Conservation (phyloP, 768 basidiomycete genomes). For the Suillus sp. region DNA sequence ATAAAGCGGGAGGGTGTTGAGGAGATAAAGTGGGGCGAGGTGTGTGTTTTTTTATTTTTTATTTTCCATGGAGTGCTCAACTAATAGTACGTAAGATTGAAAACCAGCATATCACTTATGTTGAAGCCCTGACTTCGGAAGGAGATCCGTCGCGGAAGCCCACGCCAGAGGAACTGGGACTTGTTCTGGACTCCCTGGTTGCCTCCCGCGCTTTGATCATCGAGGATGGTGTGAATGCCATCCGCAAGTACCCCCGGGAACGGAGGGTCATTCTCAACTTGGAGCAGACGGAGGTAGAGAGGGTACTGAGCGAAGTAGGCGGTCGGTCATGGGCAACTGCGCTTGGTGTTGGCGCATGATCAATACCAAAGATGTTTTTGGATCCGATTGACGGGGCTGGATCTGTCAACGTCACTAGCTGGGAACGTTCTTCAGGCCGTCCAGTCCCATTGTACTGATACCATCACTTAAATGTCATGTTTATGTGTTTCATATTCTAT, state of each 20-base stretch:
- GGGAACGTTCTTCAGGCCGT: background rate
- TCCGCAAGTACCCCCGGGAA: conserved; percentile 63
- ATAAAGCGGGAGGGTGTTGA: conserved; percentile 83
- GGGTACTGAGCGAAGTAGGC: conserved; percentile 82
- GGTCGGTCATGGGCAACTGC: conserved; percentile 66
- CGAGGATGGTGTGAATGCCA: conserved; percentile 58
- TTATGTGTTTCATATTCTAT: background rate
- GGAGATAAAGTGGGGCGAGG: conserved; percentile 85
- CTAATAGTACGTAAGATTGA: conserved; percentile 50
- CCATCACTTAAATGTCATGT: background rate
- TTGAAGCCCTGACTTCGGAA: conserved; percentile 59
- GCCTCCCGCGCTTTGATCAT: conserved; percentile 77
- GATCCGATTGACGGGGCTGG: background rate
- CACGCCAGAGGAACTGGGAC: conserved; percentile 58
- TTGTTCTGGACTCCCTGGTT: conserved; percentile 75
- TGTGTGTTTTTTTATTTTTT: conserved; percentile 35
- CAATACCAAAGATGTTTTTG: background rate
- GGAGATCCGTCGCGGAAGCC: conserved; percentile 63
- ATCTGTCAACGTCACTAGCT: background rate
- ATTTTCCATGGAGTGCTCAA: conserved; percentile 9
- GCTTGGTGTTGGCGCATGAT: conserved; percentile 26
- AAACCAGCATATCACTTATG: conserved; percentile 74
- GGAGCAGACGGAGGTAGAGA: conserved; percentile 82
- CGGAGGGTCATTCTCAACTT: conserved; percentile 78
- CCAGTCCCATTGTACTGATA: background rate